Percentiles rank a stretch among this genome's conserved stretches.
These are phyloP conservation scores for Trapa bicornis DNA, from an alignment of 345 rosid species.

Conservation along the genomic window DNA sequence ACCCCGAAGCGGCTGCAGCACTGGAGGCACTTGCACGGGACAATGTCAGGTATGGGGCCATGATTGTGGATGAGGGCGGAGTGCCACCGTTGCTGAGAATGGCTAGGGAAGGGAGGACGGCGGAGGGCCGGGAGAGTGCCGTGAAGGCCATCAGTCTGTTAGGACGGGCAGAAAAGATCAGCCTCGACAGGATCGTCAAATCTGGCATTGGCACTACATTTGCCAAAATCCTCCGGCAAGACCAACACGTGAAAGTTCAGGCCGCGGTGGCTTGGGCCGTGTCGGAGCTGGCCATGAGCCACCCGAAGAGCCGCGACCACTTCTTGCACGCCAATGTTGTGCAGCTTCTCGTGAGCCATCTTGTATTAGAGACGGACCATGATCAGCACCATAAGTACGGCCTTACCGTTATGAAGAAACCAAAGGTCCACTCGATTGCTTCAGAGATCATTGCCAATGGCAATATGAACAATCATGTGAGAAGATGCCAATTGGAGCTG, in stretches of 20 bases:
- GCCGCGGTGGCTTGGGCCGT: slow-evolving; percentile 63
- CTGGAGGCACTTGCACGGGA: slow-evolving; percentile 72
- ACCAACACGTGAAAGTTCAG: slow-evolving; percentile 54
- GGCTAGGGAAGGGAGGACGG: slow-evolving; percentile 49
- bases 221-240: slow-evolving; percentile 72
- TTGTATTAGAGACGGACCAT: slow-evolving; percentile 77
- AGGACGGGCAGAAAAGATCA: slow-evolving; percentile 52
- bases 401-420: slow-evolving; percentile 40
- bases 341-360: slow-evolving; percentile 64
- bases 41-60: slow-evolving; percentile 54
- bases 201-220: slow-evolving; percentile 63
- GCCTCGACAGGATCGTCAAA: slow-evolving; percentile 67
- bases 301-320: slow-evolving; percentile 64
- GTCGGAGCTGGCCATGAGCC: slow-evolving; percentile 50
- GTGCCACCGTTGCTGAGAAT: slow-evolving; percentile 63
- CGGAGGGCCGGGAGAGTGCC: slow-evolving; percentile 74
- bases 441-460: slow-evolving; percentile 41
- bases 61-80: slow-evolving; percentile 87
- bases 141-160: slow-evolving; percentile 68
- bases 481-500: slow-evolving; percentile 14
- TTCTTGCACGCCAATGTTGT: slow-evolving; percentile 62
- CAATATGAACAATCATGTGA: slow-evolving; percentile 37
- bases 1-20: slow-evolving; percentile 67
- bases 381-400: slow-evolving; percentile 56
- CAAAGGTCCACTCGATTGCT: slow-evolving; percentile 30